A percentile compares a stretch with the other conserved stretches of the same genome.
Conservation (phyloP, 345 rosid genomes). For the Bretschneidera sinensis region DNA sequence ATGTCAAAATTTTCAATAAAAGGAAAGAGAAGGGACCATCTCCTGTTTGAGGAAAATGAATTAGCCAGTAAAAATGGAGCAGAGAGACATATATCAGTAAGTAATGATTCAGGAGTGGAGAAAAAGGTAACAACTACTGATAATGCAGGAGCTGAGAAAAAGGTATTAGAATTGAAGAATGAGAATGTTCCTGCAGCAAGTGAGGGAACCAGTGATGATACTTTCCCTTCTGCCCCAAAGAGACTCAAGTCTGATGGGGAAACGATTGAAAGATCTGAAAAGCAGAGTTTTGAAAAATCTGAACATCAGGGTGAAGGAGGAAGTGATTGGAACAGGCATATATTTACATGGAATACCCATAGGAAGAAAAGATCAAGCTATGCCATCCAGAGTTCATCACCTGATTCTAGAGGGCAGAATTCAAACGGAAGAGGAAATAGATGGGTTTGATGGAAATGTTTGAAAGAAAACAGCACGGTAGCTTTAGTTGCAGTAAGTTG, state of each 20-base stretch:
- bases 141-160: conserved; percentile 32
- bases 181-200: conserved; percentile 39
- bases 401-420: conserved; percentile 71
- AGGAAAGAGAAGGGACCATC: conserved; percentile 46
- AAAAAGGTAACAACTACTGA: conserved; percentile 20
- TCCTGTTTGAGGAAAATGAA: conserved; percentile 33
- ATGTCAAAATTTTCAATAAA: conserved; percentile 37
- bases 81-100: too few relatives aligned
- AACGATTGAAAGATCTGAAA: conserved; percentile 19
- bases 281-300: conserved; percentile 38
- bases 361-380: conserved; percentile 89
- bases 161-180: conserved; percentile 21
- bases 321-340: conserved; percentile 33
- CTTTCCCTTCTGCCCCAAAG: conserved; percentile 35
- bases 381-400: conserved; percentile 53
- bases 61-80: too few relatives aligned
- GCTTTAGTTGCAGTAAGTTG: background rate
- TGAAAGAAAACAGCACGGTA: background rate
- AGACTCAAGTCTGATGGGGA: conserved; percentile 4
- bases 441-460: background rate
- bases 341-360: conserved; percentile 71
- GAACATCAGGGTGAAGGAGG: conserved; percentile 29
- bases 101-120: conserved; percentile 36
- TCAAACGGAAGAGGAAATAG: conserved; percentile 60
- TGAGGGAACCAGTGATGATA: conserved; percentile 72